phyloP scores from a whole-genome alignment of 345 rosid species.

The Gossypium turneri region DNA sequence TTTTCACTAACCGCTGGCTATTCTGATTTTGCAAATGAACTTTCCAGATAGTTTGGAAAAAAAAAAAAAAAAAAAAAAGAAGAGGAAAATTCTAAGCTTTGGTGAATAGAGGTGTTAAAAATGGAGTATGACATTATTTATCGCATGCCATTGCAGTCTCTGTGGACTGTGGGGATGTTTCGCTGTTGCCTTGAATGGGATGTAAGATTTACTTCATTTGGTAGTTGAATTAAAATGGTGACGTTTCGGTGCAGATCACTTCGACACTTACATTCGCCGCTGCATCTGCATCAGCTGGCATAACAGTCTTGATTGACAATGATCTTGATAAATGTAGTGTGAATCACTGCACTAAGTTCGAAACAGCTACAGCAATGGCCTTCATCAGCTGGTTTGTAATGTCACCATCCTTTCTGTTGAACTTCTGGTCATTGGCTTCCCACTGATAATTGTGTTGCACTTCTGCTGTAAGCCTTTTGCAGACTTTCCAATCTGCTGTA shows the following conservation, averaged over 20 bases:
- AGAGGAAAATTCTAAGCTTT: not conserved
- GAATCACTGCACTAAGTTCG: slow-evolving; percentile 60
- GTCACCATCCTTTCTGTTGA: slow-evolving; percentile 59
- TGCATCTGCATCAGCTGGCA: slow-evolving; percentile 76
- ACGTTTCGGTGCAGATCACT: slow-evolving; percentile 46
- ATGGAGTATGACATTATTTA: not conserved
- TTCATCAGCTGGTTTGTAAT: slow-evolving; percentile 66
- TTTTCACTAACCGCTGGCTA: not conserved
- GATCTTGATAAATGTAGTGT: slow-evolving; percentile 46
- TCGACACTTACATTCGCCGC: slow-evolving; percentile 71
- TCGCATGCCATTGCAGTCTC: not conserved
- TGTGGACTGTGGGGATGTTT: not conserved
- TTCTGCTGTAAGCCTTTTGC: not conserved
- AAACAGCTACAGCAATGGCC: slow-evolving; percentile 74
- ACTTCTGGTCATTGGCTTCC: slow-evolving; percentile 76
- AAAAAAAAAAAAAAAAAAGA: not conserved
- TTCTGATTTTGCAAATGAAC: not conserved
- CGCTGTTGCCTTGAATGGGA: not conserved
- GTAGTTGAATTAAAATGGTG: not conserved
- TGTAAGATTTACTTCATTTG: not conserved
- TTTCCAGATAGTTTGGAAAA: not conserved
- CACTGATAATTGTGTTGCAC: slow-evolving; percentile 21
- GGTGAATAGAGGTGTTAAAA: not conserved
- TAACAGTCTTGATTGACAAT: slow-evolving; percentile 54
- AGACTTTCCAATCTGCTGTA: not conserved